phyloP scores from a whole-genome alignment of 306 rosid genomes.

The Gastrolobium bilobum region DNA sequence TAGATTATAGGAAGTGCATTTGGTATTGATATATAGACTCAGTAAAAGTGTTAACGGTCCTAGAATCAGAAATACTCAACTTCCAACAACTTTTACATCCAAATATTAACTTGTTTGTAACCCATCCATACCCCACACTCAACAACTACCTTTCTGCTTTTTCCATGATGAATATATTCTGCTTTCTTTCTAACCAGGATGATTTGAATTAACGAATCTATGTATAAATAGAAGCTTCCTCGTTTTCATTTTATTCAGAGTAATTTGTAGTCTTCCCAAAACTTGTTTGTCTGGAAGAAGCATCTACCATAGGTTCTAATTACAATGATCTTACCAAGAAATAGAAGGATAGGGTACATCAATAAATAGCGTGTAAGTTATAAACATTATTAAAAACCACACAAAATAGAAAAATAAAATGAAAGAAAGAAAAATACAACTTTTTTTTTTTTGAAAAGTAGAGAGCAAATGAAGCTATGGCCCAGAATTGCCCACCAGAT shows the following conservation, averaged over 20 bases:
- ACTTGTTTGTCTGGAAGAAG: constrained; percentile 24
- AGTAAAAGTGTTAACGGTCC: constrained; percentile 23
- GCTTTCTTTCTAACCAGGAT: neutral
- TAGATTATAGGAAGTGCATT: constrained; percentile 24
- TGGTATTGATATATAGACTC: constrained; percentile 3
- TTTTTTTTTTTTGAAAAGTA: neutral
- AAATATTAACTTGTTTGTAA: constrained; percentile 33
- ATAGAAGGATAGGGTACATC: constrained; percentile 21
- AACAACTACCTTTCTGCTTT: constrained; percentile 34
- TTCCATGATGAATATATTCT: constrained; percentile 7
- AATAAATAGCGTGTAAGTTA: constrained; percentile 13
- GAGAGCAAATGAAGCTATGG: constrained; percentile 25
- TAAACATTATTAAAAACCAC: constrained; percentile 11
- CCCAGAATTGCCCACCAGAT: constrained; percentile 23
- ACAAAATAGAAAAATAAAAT: neutral
- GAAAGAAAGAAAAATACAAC: neutral
- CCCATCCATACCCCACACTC: constrained; percentile 28
- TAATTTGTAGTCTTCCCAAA: constrained; percentile 23
- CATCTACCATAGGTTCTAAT: constrained; percentile 8
- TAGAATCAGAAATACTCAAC: constrained; percentile 27
- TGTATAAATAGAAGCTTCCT: constrained; percentile 15
- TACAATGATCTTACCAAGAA: constrained; percentile 25
- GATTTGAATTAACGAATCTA: neutral
- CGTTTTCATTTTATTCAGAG: constrained; percentile 25
- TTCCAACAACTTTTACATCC: constrained; percentile 36